A percentile compares a stretch with the other conserved stretches of the same genome.
Evolutionary conservation across 495 filamentous ascomycete species (phyloP).

Genomic region (Cercophora sp.): DNA sequence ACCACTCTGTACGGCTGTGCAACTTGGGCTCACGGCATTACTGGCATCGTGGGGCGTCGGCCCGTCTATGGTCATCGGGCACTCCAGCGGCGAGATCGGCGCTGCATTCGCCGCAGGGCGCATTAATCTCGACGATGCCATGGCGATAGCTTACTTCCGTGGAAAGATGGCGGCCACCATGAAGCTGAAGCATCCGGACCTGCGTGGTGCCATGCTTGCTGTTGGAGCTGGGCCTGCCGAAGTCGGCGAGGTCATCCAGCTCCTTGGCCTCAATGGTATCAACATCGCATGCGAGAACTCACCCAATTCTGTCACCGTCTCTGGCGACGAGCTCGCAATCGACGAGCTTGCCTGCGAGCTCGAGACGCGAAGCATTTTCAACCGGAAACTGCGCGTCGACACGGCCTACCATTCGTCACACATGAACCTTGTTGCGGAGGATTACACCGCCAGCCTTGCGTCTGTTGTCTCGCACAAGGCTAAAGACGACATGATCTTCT

Average conservation of each 20-base stretch:
- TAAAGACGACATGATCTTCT: not conserved
- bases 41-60: constrained; percentile 43
- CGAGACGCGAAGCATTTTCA: constrained; percentile 27
- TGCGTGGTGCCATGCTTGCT: constrained; percentile 40
- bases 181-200: not conserved
- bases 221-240: not conserved
- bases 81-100: constrained; percentile 60
- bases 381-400: constrained; percentile 32
- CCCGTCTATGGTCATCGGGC: constrained; percentile 49
- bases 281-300: constrained; percentile 48
- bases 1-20: constrained; percentile 43
- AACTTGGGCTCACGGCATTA: constrained; percentile 50
- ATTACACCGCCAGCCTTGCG: constrained; percentile 28
- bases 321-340: constrained; percentile 37
- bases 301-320: constrained; percentile 43
- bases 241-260: not conserved
- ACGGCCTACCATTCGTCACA: constrained; percentile 44
- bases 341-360: constrained; percentile 26
- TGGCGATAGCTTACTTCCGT: constrained; percentile 44
- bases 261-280: not conserved
- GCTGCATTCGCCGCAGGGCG: constrained; percentile 40
- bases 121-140: constrained; percentile 38
- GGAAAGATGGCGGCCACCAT: constrained; percentile 21
- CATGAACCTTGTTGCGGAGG: constrained; percentile 37
- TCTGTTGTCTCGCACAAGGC: constrained; percentile 36